Percentiles rank a stretch among this genome's conserved stretches.
These are phyloP conservation scores for Xylaria polymorpha DNA, from an alignment of 2,329 filamentous ascomycete species.

Conservation along the genomic window DNA sequence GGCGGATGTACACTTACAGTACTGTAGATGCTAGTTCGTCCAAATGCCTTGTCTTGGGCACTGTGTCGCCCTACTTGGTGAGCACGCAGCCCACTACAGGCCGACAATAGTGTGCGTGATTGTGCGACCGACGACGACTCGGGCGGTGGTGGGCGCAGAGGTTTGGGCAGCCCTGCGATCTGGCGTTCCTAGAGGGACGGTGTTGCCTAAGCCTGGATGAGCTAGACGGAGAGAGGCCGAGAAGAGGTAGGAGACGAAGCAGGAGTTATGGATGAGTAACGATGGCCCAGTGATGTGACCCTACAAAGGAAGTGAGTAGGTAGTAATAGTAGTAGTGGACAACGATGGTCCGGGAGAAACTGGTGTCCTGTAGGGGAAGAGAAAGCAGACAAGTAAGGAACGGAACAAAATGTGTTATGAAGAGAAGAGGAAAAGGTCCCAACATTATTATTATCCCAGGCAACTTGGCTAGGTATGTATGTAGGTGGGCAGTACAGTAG, in stretches of 20 bases:
- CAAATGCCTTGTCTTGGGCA: conserved; percentile 32
- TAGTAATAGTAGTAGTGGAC: no score
- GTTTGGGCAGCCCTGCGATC: conserved; percentile 33
- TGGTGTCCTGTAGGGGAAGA: not conserved
- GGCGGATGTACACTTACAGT: conserved; percentile 41
- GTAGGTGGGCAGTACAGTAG: not conserved
- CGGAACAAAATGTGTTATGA: no score
- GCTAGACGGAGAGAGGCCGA: conserved; percentile 4
- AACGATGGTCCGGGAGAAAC: not conserved
- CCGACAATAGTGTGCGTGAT: conserved; percentile 37
- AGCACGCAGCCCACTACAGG: conserved; percentile 28
- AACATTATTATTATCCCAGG: not conserved
- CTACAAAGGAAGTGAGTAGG: not conserved
- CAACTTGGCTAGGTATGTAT: not conserved
- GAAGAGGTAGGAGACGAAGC: not conserved
- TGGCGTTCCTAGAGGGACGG: conserved; percentile 7
- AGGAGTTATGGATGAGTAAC: not conserved
- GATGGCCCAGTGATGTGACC: not conserved
- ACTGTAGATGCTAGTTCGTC: conserved; percentile 33
- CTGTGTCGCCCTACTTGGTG: conserved; percentile 34
- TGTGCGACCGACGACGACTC: conserved; percentile 35
- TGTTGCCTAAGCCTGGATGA: conserved; percentile 7
- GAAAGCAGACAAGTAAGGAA: not conserved
- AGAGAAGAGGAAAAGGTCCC: not conserved
- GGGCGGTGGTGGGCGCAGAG: conserved; percentile 32